Base-by-base conservation (phyloP, 805 yeast species). In the Isabelozyma heimii region DNA sequence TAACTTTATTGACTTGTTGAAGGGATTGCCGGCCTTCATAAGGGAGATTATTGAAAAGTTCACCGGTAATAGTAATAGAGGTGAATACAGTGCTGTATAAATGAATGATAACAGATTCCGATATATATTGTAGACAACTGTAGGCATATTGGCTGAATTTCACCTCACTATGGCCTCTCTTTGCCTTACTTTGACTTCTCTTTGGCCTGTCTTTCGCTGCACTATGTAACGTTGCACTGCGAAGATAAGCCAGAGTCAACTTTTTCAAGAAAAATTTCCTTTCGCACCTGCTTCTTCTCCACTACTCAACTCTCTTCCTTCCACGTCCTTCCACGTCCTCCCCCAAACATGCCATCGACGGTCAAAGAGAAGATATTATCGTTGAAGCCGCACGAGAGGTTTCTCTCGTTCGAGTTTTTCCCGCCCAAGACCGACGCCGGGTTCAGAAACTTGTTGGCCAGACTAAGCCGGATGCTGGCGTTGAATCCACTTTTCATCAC, bases 401-500 rank as follows among this genome's bases (percentile, higher is more conserved):
- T 84, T 63, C 82, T 89, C 58, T 91, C 97, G 8, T 79, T 91
- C 58, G 99, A 94, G 73, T 94, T 94, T 67, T 94, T 94, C 72
- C 99, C 99, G 6, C 99, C 99, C 20, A 91, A 94, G 68, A 94
- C 99, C 0, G 91, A 88, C 61, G 73, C 83, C 61, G 99, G 98
- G 56, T 79, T 87, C 64, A 79, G 87, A 54, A 94, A 94, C 68
- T 72, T 94, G 52, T 74, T 88, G 44, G 90, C 91, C 27, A 86
- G 99, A 67, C 81, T 94, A 69, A 83, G 82, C 60, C 84, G 99
- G 60, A 86, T 94, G 91, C 83, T 89, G 53, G 86, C 87, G 3
- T 70, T 94, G 52, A 91, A 91, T 48, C 98, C 98, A 3, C 72
- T 86, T 13, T 95, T 94, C 64, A 85, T 92, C 47, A 89, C 97